Evolutionary conservation across 176 grass and related monocot genomes (phyloP).

Genomic region (Guadua angustifolia): DNA sequence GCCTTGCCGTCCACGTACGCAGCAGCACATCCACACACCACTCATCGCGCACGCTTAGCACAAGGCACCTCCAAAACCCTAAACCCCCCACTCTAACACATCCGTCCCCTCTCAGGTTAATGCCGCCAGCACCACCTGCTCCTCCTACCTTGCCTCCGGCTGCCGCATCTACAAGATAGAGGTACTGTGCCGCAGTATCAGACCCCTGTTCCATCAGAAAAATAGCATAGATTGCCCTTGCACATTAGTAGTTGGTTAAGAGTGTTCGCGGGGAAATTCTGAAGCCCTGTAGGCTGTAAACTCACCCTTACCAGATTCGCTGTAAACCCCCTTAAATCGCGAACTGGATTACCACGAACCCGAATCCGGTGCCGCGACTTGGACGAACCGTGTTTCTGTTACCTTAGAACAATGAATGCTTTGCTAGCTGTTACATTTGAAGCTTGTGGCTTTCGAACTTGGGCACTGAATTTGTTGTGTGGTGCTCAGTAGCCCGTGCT

Average conservation of each 20-base stretch:
- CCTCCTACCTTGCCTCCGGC: constrained; percentile 77
- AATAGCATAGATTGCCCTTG: not conserved
- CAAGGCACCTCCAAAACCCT: constrained; percentile 38
- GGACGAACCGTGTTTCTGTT: too few species aligned
- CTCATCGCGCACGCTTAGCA: not conserved
- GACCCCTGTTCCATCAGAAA: not conserved
- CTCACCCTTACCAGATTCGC: too few species aligned
- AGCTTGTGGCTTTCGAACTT: constrained; percentile 20
- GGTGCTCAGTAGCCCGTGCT: not conserved
- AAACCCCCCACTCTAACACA: constrained; percentile 28
- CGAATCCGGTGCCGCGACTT: too few species aligned
- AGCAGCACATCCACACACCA: not conserved
- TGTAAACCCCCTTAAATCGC: too few species aligned
- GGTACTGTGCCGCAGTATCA: constrained; percentile 33
- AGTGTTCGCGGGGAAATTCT: not conserved
- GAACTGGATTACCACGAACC: too few species aligned
- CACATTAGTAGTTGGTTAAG: not conserved
- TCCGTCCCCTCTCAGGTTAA: constrained; percentile 50
- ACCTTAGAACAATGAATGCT: not conserved
- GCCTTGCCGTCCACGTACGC: constrained; percentile 75
- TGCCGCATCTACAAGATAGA: constrained; percentile 83
- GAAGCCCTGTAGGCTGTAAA: too few species aligned
- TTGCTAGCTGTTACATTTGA: not conserved
- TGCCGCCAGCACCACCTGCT: constrained; percentile 59
- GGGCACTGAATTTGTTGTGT: not conserved